phyloP scores from a whole-genome alignment of 2,329 filamentous ascomycete species.

The Diplodia mutila region DNA sequence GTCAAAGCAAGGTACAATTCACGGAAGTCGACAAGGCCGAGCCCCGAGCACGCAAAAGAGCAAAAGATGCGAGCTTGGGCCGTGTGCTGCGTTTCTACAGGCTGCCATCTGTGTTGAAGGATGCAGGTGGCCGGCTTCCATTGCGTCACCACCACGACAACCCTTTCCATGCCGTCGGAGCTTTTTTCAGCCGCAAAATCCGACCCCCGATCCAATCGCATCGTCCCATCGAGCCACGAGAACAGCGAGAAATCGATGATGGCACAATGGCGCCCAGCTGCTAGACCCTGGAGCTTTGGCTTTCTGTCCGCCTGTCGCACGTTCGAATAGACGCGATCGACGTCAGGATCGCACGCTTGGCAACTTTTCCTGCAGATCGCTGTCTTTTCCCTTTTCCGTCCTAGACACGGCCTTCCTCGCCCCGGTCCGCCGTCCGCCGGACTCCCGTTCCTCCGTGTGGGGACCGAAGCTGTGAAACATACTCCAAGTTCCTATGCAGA shows the following conservation, averaged over 20 bases:
- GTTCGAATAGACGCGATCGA: constrained; percentile 16
- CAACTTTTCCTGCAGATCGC: background rate
- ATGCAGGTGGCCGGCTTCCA: background rate
- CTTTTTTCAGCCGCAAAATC: background rate
- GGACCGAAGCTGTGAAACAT: background rate
- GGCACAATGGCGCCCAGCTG: constrained; percentile 14
- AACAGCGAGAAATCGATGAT: background rate
- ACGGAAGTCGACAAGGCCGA: background rate
- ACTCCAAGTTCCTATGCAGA: background rate
- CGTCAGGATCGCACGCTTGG: constrained; percentile 11
- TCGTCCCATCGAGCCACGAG: background rate
- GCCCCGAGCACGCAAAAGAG: background rate
- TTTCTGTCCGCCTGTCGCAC: constrained; percentile 1
- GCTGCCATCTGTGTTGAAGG: background rate
- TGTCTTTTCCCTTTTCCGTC: background rate
- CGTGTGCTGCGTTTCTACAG: background rate
- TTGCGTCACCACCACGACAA: constrained; percentile 18
- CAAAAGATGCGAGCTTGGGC: background rate
- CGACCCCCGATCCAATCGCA: constrained; percentile 6
- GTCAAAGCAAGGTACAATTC: background rate
- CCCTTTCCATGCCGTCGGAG: background rate
- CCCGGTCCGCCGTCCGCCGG: background rate
- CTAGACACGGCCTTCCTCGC: background rate
- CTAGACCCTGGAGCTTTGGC: too few relatives aligned
- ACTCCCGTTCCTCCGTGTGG: constrained; percentile 1